phyloP scores from a whole-genome alignment of 176 grass and related monocot species.

The Olyra latifolia region DNA sequence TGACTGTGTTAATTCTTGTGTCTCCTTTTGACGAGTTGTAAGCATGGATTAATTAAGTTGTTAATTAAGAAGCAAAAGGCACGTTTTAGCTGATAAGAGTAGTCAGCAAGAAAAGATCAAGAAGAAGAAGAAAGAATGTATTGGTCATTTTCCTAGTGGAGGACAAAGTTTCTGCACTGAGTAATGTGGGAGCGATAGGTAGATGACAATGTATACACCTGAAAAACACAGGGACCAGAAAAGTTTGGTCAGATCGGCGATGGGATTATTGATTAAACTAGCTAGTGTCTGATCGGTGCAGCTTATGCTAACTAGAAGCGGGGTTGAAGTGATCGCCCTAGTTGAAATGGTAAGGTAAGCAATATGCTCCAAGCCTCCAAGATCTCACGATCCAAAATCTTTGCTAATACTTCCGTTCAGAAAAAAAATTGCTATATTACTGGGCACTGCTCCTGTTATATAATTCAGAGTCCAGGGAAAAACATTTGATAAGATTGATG shows the following conservation, averaged over 20 bases:
- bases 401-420: neutral
- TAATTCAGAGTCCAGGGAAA: no score
- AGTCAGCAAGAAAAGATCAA: neutral
- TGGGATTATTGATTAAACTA: constrained; percentile 8
- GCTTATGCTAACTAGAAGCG: neutral
- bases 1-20: neutral
- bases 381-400: neutral
- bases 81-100: constrained; percentile 6
- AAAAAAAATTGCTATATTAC: no score
- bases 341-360: neutral
- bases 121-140: no score
- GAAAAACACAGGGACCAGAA: neutral
- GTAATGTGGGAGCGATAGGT: neutral
- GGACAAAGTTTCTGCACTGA: neutral
- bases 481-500: no score
- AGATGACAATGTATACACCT: neutral
- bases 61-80: neutral
- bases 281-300: neutral
- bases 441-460: no score
- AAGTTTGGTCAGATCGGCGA: neutral
- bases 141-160: neutral
- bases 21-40: neutral
- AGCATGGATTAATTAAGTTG: neutral
- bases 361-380: neutral
- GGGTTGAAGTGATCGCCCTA: neutral